phyloP scores from a whole-genome alignment of 2,329 filamentous ascomycete species.

The Colletotrichum higginsianum region DNA sequence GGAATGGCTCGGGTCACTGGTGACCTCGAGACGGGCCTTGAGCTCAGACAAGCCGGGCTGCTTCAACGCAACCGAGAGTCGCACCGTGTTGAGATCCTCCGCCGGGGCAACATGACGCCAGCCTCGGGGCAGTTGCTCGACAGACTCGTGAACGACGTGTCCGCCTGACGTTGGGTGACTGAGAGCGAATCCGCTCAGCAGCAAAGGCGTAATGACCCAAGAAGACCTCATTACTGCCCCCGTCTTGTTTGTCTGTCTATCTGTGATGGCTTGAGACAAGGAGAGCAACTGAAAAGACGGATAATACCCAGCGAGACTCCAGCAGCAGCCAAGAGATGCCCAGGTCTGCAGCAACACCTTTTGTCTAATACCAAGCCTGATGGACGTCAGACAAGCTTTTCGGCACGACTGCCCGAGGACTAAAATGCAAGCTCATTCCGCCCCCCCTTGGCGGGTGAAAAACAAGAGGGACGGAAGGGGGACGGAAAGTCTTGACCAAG shows the following conservation, averaged over 20 bases:
- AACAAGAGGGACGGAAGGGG: no score
- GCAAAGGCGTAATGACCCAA: not conserved
- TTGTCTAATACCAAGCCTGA: slow-evolving; percentile 16
- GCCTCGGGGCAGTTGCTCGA: no score
- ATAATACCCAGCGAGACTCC: no score
- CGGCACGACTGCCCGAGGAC: slow-evolving; percentile 4
- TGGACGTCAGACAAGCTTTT: slow-evolving; percentile 24
- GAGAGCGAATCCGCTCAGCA: slow-evolving; percentile 10
- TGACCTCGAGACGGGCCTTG: no score
- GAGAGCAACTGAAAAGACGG: no score
- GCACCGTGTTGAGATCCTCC: no score
- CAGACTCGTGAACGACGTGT: no score
- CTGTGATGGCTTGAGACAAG: not conserved
- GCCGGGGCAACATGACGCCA: no score
- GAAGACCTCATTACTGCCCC: slow-evolving; percentile 7
- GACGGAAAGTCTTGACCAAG: not conserved
- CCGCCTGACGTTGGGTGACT: not conserved
- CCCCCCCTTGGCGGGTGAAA: not conserved
- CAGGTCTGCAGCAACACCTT: not conserved
- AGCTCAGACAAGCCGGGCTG: no score
- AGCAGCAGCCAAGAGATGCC: not conserved
- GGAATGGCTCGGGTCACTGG: no score
- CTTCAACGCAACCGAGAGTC: no score
- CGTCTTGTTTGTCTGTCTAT: not conserved
- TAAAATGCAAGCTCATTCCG: not conserved